Conservation (phyloP, 371 early-diverging fungal genomes). For the Syncephalastrum sp. region DNA sequence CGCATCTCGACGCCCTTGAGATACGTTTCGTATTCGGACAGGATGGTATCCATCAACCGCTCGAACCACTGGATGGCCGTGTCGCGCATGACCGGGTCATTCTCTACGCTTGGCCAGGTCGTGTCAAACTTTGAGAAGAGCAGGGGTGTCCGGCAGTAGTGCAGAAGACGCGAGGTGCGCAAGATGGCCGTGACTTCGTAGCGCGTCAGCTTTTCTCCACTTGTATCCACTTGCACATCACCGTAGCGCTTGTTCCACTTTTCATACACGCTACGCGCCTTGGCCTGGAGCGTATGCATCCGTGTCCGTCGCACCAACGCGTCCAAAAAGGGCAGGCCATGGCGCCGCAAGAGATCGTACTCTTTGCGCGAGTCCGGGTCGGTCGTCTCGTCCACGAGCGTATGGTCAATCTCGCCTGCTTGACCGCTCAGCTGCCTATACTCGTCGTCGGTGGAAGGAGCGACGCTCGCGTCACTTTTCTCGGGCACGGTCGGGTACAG, state of each 20-base stretch:
- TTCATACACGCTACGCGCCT: conserved; percentile 55
- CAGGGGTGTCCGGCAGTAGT: conserved; percentile 66
- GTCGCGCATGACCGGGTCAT: conserved; percentile 14
- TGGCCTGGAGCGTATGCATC: conserved; percentile 54
- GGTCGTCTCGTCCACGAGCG: conserved; percentile 5
- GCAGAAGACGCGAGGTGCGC: conserved; percentile 60
- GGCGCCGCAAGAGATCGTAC: conserved; percentile 54
- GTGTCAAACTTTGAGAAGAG: conserved; percentile 52
- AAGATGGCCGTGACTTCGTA: conserved; percentile 57
- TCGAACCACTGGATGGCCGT: conserved; percentile 53
- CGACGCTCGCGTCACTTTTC: background rate
- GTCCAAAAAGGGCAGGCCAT: conserved; percentile 60
- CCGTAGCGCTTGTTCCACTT: conserved; percentile 60
- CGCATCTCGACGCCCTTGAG: conserved; percentile 69
- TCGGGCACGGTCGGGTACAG: conserved; percentile 10
- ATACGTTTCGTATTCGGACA: conserved; percentile 65
- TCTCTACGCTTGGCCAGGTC: conserved; percentile 26
- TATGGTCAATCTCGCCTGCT: conserved; percentile 19
- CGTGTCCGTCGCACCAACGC: conserved; percentile 46
- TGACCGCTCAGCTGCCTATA: conserved; percentile 7
- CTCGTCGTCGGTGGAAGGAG: conserved; percentile 13
- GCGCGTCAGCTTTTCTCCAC: conserved; percentile 42
- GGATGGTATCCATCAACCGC: conserved; percentile 51
- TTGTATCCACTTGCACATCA: conserved; percentile 19
- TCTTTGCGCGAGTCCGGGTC: conserved; percentile 14